Percentiles rank a stretch among this genome's conserved stretches.
Conservation (phyloP, 176 grass and related monocot genomes). For the Aegilops longissima region DNA sequence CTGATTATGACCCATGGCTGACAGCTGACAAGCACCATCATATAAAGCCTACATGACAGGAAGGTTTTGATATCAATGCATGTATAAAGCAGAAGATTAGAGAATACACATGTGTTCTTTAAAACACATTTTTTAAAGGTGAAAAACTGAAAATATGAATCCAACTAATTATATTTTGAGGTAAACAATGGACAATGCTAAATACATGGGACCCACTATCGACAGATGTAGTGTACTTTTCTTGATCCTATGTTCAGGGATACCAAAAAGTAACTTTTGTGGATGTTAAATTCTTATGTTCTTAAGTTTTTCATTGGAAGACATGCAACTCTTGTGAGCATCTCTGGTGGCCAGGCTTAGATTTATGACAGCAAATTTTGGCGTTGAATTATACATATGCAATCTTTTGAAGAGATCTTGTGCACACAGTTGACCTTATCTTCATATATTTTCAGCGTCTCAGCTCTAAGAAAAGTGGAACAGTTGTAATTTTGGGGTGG, state of each 20-base stretch:
- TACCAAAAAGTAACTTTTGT: too few relatives aligned
- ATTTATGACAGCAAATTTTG: neutral
- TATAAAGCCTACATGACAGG: neutral
- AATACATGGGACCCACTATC: too few relatives aligned
- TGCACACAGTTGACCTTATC: neutral
- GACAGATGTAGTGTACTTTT: too few relatives aligned
- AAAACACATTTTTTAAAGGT: neutral
- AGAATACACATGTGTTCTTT: neutral
- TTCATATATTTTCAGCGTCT: neutral
- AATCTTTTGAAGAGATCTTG: neutral
- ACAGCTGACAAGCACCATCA: neutral
- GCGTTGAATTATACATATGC: neutral
- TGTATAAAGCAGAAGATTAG: neutral
- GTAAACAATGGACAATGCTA: too few relatives aligned
- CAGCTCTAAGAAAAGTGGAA: neutral
- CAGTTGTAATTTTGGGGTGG: neutral
- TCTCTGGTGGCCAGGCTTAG: neutral
- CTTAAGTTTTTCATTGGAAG: neutral
- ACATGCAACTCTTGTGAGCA: neutral
- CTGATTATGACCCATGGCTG: neutral
- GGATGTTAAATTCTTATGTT: too few relatives aligned
- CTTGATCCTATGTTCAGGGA: too few relatives aligned
- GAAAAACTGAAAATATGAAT: neutral
- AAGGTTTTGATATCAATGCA: conserved; percentile 6
- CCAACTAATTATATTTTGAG: too few relatives aligned